Evolutionary conservation across 1,284 basidiomycete genomes (phyloP).

Genomic region (Rhodotorula sp.): DNA sequence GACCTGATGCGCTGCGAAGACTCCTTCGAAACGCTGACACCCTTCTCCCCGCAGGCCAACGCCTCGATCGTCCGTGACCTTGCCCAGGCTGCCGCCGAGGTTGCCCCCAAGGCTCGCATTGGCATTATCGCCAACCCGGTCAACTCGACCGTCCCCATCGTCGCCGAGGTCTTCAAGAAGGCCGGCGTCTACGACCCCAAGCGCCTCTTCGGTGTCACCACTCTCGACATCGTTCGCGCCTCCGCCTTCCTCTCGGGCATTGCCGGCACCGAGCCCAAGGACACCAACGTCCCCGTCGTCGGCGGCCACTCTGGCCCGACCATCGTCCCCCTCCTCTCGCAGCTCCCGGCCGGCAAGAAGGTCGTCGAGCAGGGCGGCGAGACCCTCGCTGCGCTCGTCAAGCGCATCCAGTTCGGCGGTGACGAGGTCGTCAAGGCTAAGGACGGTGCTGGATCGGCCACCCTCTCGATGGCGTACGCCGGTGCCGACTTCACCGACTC

Average conservation of each 20-base stretch:
- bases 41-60: constrained; percentile 62
- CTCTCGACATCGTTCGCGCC: constrained; percentile 94
- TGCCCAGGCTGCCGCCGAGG: constrained; percentile 79
- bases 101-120: constrained; percentile 84
- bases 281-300: constrained; percentile 78
- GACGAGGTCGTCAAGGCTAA: constrained; percentile 88
- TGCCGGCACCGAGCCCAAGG: constrained; percentile 60
- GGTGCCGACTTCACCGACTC: constrained; percentile 83
- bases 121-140: constrained; percentile 83
- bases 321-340: constrained; percentile 91
- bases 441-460: constrained; percentile 85
- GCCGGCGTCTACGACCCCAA: constrained; percentile 89
- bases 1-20: too few relatives aligned
- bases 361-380: constrained; percentile 61
- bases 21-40: not conserved
- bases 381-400: constrained; percentile 65
- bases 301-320: constrained; percentile 96
- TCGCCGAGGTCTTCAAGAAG: constrained; percentile 87
- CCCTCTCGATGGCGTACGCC: constrained; percentile 89
- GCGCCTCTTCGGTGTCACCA: constrained; percentile 76
- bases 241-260: constrained; percentile 83
- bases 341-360: constrained; percentile 54
- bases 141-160: constrained; percentile 90
- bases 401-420: constrained; percentile 88
- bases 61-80: constrained; percentile 96